Base-by-base conservation (phyloP, 2,329 filamentous ascomycete species). In the Penicillium decumbens region DNA sequence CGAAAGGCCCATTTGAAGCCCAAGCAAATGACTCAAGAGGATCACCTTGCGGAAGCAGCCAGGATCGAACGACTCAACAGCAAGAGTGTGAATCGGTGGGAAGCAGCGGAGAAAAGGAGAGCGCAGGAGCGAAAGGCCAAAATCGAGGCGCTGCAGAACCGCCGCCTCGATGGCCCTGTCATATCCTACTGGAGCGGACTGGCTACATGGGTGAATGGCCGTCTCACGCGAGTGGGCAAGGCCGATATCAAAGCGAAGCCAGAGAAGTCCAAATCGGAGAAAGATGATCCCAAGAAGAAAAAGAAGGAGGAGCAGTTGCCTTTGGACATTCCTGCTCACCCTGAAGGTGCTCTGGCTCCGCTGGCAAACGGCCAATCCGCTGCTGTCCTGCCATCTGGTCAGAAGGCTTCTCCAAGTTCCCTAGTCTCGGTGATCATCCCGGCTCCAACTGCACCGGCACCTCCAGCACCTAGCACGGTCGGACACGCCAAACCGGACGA, bases 151-250 rank as follows among this genome's bases (percentile, higher is more conserved):
- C 76, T 97, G 59, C 88, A 95, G 62, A 89, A 90, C 66, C 83
- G 91, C 42, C 89, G 87, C 43, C 79, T 97, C 7, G 85, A 92
- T 46, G 93, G 93, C 0, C 89, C 93, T 0, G 89, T 96, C 9
- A 84, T 96, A 37, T 89, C 88, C 2, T 92, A 88, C 69, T 96
- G 91, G 86, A 97, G 91, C 68, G 93, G 92, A n/a, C 81, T 89
- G 55, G 88, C 88, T 29, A 82, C 88, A 60, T 92, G 89, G 80
- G 79, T 85, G 47, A 85, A 89, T 61, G 87, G 86, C 23, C 87
- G 85, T 65, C 75, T 91, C 63, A 84, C 82, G 63, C 80, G 82
- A 53, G 79, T 89, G 33, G 88, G 88, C 35, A 84, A 80, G 58
- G 77, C 80, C 54, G 77, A 85, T 32, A 63, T 72, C 33, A 63